Conservation (phyloP, 2,329 filamentous ascomycete species). For the Pseudopithomyces chartarum region DNA sequence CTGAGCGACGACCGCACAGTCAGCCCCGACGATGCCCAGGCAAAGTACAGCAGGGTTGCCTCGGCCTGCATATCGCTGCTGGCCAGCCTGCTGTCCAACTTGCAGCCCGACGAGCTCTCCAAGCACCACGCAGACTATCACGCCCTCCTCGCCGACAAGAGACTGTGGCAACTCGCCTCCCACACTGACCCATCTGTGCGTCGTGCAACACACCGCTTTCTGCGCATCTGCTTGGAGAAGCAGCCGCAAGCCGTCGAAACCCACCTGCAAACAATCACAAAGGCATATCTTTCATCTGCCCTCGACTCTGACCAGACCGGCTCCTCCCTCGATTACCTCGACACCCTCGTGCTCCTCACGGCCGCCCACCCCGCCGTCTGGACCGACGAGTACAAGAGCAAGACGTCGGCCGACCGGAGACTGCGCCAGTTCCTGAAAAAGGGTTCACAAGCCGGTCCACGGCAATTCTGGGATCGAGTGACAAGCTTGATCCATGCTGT, state of each 20-base stretch:
- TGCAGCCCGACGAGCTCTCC: conserved; percentile 58
- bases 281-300: conserved; percentile 74
- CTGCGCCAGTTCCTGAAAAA: conserved; percentile 77
- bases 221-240: conserved; percentile 57
- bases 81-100: conserved; percentile 56
- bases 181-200: conserved; percentile 63
- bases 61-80: conserved; percentile 62
- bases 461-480: conserved; percentile 75
- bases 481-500: conserved; percentile 63
- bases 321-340: conserved; percentile 73
- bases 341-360: conserved; percentile 70
- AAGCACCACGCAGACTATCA: conserved; percentile 68
- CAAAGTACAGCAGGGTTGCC: conserved; percentile 84
- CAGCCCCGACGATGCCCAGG: conserved; percentile 80
- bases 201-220: conserved; percentile 61
- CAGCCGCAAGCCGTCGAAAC: conserved; percentile 47
- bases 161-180: conserved; percentile 64
- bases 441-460: conserved; percentile 79
- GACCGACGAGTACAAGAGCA: conserved; percentile 67
- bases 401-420: conserved; percentile 60
- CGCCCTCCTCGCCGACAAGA: conserved; percentile 66
- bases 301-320: conserved; percentile 73
- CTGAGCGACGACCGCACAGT: conserved; percentile 89
- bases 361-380: conserved; percentile 70
- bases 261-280: conserved; percentile 62